Percentiles rank a stretch among this genome's conserved stretches.
phyloP scores from a whole-genome alignment of 768 basidiomycete species.

The Leccinum imitatum region DNA sequence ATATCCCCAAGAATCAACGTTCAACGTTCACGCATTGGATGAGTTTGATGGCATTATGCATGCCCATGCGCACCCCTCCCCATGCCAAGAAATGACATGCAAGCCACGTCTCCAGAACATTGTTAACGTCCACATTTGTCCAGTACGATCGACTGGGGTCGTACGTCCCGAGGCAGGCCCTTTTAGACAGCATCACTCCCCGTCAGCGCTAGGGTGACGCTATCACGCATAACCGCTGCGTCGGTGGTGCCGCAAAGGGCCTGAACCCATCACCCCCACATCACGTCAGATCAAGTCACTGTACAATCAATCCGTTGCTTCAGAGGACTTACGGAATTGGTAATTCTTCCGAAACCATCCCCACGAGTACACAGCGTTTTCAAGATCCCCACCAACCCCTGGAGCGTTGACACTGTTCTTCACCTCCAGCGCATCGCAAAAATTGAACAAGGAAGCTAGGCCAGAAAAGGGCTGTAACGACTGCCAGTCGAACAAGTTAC shows the following conservation, averaged over 20 bases:
- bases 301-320: not conserved
- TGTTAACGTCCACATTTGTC: constrained; percentile 56
- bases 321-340: constrained; percentile 37
- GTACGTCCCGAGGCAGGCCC: constrained; percentile 39
- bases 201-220: constrained; percentile 22
- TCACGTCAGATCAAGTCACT: not conserved
- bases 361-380: constrained; percentile 62
- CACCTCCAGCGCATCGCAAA: constrained; percentile 41
- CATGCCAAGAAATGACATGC: too few relatives aligned
- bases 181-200: constrained; percentile 26
- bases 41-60: too few relatives aligned
- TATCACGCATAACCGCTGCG: constrained; percentile 34
- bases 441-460: constrained; percentile 36
- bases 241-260: constrained; percentile 45
- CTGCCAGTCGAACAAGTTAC: constrained; percentile 28
- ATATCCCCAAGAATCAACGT: too few relatives aligned
- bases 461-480: constrained; percentile 43
- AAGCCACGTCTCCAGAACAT: constrained; percentile 22
- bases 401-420: constrained; percentile 35
- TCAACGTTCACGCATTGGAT: too few relatives aligned
- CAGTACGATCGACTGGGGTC: constrained; percentile 33
- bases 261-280: constrained; percentile 31
- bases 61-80: too few relatives aligned
- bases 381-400: constrained; percentile 37
- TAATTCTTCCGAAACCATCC: constrained; percentile 53